A percentile compares a stretch with the other conserved stretches of the same genome.
Conservation (phyloP, 768 basidiomycete species). For the Phaeotremella fagi region DNA sequence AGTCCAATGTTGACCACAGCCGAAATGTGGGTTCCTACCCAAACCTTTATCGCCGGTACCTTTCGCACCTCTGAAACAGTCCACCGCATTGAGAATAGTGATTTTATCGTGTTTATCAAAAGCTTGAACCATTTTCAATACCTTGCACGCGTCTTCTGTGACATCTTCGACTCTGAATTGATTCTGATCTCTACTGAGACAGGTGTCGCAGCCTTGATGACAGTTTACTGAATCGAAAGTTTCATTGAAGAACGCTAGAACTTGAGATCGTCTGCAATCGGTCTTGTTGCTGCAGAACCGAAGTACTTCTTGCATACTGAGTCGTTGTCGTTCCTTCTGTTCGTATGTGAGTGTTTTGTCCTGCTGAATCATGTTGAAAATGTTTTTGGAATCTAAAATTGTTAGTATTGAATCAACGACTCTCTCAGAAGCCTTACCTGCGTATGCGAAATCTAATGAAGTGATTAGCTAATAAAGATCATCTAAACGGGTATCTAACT, state of each 20-base stretch:
- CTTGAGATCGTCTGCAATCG: conserved; percentile 78
- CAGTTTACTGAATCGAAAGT: conserved; percentile 67
- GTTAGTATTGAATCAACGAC: conserved; percentile 1
- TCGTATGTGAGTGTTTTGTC: conserved; percentile 55
- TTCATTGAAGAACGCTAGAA: conserved; percentile 87
- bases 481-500: conserved; percentile 35
- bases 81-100: conserved; percentile 60
- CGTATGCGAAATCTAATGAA: conserved; percentile 60
- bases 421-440: conserved; percentile 17
- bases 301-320: conserved; percentile 65
- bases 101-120: conserved; percentile 55
- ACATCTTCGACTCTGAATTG: conserved; percentile 57
- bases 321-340: conserved; percentile 64
- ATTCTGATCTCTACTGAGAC: conserved; percentile 54
- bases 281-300: conserved; percentile 73
- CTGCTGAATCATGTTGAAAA: conserved; percentile 59
- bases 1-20: conserved; percentile 53
- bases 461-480: conserved; percentile 1
- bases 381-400: conserved; percentile 54
- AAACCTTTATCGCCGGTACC: conserved; percentile 55
- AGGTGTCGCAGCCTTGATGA: conserved; percentile 74
- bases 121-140: conserved; percentile 59
- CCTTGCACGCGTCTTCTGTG: conserved; percentile 56
- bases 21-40: conserved; percentile 55
- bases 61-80: conserved; percentile 64